These are phyloP conservation scores for Dothidotthia symphoricarpi DNA, from an alignment of 2,329 filamentous ascomycete genomes.

Conservation along the genomic window DNA sequence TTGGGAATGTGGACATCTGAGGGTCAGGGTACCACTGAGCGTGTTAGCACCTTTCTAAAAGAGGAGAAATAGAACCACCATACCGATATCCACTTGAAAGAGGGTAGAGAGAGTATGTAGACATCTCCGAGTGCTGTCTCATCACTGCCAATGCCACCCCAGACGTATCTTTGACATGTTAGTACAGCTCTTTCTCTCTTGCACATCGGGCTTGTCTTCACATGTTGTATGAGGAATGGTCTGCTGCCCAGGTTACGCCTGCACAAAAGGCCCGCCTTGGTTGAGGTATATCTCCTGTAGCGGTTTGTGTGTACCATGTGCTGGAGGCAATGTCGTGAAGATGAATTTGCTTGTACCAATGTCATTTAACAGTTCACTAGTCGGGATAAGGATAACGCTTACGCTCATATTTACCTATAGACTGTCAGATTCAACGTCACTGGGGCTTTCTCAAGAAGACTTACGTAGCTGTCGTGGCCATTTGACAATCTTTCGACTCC, in stretches of 20 bases:
- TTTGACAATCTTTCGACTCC: slow-evolving; percentile 43
- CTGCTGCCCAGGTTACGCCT: slow-evolving; percentile 56
- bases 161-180: slow-evolving; percentile 52
- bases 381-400: background rate
- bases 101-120: slow-evolving; percentile 59
- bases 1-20: slow-evolving; percentile 27
- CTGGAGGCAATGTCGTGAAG: slow-evolving; percentile 59
- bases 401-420: slow-evolving; percentile 21
- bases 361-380: background rate
- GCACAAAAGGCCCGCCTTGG: slow-evolving; percentile 58
- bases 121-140: slow-evolving; percentile 59
- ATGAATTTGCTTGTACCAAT: slow-evolving; percentile 38
- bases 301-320: slow-evolving; percentile 59
- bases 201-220: slow-evolving; percentile 40
- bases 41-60: slow-evolving; percentile 21
- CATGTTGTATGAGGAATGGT: slow-evolving; percentile 63
- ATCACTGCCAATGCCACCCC: slow-evolving; percentile 54
- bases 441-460: background rate
- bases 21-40: slow-evolving; percentile 31
- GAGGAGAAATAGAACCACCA: background rate
- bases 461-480: slow-evolving; percentile 6
- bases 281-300: slow-evolving; percentile 53
- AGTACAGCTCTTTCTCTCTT: background rate
- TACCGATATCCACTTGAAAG: slow-evolving; percentile 59
- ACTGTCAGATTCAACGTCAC: slow-evolving; percentile 2